Evolutionary conservation across 805 yeast species (phyloP).

Genomic region (Metschnikowia cubensis): DNA sequence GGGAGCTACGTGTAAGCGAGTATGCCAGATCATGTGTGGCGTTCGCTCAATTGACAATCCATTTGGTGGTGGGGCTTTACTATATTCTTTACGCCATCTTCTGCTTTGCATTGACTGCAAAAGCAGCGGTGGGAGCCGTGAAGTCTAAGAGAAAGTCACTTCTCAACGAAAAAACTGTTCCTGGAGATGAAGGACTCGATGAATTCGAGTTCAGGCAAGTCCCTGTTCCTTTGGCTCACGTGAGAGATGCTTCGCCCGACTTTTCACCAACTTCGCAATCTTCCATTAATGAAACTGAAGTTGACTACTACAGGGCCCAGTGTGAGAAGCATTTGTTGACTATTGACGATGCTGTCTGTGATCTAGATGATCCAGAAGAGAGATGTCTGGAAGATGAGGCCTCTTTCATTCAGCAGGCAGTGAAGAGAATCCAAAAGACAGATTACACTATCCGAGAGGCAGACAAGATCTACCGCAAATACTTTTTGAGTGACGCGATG

Average conservation of each 20-base stretch:
- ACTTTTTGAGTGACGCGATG: conserved; percentile 36
- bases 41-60: conserved; percentile 41
- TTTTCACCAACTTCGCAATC: conserved; percentile 4
- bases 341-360: neutral
- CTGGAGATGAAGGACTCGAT: neutral
- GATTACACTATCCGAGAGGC: conserved; percentile 62
- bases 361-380: neutral
- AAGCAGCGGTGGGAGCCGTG: conserved; percentile 15
- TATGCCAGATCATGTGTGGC: conserved; percentile 39
- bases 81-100: conserved; percentile 29
- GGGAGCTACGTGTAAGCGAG: conserved; percentile 34
- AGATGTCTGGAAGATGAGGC: conserved; percentile 2
- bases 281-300: conserved; percentile 11
- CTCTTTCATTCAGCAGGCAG: conserved; percentile 1
- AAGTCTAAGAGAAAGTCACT: conserved; percentile 5
- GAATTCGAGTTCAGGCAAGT: conserved; percentile 13
- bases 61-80: conserved; percentile 31
- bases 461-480: conserved; percentile 47
- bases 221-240: neutral
- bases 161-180: neutral
- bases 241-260: neutral
- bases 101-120: conserved; percentile 26
- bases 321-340: conserved; percentile 10
- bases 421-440: conserved; percentile 20
- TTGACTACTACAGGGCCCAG: conserved; percentile 15